A percentile compares a stretch with the other conserved stretches of the same genome.
Conservation (phyloP, 164 flowering plant species). For the Stephania japonica region DNA sequence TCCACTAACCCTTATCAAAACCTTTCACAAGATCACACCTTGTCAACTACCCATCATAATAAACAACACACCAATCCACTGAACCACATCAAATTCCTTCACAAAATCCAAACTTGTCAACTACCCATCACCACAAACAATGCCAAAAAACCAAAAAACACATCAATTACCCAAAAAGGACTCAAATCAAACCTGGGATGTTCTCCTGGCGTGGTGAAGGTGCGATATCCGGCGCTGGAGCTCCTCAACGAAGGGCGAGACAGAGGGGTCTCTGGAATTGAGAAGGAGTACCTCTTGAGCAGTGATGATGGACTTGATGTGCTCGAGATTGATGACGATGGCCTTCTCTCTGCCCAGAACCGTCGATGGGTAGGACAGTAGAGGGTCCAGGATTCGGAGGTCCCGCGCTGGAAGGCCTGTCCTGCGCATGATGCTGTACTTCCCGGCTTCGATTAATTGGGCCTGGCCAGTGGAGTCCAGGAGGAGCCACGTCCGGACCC, state of each 20-base stretch:
- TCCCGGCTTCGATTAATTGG: constrained; percentile 73
- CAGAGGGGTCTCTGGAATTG: constrained; percentile 75
- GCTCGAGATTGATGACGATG: constrained; percentile 90
- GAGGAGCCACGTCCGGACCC: constrained; percentile 62
- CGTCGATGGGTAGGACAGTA: constrained; percentile 80
- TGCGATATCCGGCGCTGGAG: constrained; percentile 56
- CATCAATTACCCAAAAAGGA: not conserved
- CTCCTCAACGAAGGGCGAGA: constrained; percentile 74
- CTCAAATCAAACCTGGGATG: not conserved
- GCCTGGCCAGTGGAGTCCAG: constrained; percentile 64
- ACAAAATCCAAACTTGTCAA: constrained; percentile 37
- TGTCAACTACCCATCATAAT: constrained; percentile 35
- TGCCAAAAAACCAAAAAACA: not conserved
- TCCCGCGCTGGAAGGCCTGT: constrained; percentile 93
- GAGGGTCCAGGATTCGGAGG: constrained; percentile 82
- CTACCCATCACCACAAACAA: constrained; percentile 36
- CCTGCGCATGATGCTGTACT: constrained; percentile 84
- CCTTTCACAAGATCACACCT: constrained; percentile 33
- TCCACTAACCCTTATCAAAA: constrained; percentile 24
- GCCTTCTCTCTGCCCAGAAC: constrained; percentile 85
- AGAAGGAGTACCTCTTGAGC: constrained; percentile 79
- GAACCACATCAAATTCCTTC: constrained; percentile 35
- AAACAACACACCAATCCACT: constrained; percentile 19
- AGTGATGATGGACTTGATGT: constrained; percentile 91
- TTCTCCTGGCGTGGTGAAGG: constrained; percentile 44